A percentile compares a stretch with the other conserved stretches of the same genome.
Evolutionary conservation across 148 eudicot species (phyloP).

Genomic region (Camellia sinensis): DNA sequence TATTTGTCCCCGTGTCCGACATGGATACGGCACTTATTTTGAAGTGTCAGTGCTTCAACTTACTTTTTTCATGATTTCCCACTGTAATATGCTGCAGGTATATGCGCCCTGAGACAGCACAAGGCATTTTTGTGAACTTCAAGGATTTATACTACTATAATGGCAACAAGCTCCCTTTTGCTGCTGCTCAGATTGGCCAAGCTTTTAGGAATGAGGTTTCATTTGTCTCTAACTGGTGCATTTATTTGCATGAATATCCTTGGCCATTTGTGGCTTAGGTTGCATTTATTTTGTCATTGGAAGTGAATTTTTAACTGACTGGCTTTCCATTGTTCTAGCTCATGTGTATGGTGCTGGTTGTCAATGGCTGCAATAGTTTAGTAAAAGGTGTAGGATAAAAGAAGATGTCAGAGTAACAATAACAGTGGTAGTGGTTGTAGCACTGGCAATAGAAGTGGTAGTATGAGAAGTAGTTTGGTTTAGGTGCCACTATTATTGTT

Average conservation of each 20-base stretch:
- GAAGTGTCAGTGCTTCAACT: not conserved
- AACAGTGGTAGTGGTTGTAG: not conserved
- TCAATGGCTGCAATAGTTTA: not conserved
- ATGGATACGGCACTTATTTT: no score
- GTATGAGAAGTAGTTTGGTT: not conserved
- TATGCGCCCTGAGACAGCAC: constrained; percentile 97
- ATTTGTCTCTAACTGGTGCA: constrained; percentile 10
- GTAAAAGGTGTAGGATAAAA: not conserved
- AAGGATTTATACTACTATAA: constrained; percentile 93
- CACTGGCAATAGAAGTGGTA: not conserved
- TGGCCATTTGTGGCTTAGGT: not conserved
- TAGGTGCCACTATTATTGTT: not conserved
- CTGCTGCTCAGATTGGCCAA: constrained; percentile 97
- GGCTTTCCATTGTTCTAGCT: not conserved
- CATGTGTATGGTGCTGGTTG: not conserved
- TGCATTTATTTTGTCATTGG: not conserved
- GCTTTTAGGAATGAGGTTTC: constrained; percentile 92
- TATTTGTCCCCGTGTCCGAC: no score
- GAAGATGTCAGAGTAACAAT: not conserved
- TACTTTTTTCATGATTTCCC: not conserved
- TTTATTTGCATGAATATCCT: not conserved
- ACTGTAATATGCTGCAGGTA: constrained; percentile 40
- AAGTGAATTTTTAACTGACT: not conserved
- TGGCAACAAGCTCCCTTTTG: constrained; percentile 94
- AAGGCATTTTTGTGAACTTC: constrained; percentile 95